Conservation (phyloP, 2,329 filamentous ascomycete species). For the Xylaria digitata region DNA sequence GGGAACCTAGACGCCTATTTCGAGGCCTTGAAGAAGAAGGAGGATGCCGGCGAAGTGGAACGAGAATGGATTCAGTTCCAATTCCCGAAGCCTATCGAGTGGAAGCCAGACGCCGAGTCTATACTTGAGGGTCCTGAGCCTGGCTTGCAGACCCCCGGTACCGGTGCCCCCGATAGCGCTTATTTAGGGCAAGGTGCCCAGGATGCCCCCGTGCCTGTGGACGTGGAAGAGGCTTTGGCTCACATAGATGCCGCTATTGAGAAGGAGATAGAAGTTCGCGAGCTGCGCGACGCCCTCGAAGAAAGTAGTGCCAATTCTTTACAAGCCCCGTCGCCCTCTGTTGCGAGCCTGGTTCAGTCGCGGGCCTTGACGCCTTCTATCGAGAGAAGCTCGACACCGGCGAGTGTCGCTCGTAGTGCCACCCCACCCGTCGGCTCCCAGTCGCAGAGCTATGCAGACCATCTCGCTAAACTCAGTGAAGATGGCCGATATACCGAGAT, state of each 20-base stretch:
- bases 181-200: constrained; percentile 49
- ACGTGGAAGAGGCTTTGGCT: constrained; percentile 72
- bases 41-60: constrained; percentile 66
- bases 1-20: constrained; percentile 89
- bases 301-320: constrained; percentile 51
- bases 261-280: constrained; percentile 68
- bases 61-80: constrained; percentile 94
- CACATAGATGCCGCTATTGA: constrained; percentile 88
- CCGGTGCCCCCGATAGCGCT: constrained; percentile 51
- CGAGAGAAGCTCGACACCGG: constrained; percentile 57
- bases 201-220: constrained; percentile 55
- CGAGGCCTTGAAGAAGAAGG: constrained; percentile 82
- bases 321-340: constrained; percentile 51
- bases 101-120: constrained; percentile 74
- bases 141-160: constrained; percentile 64
- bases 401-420: constrained; percentile 64
- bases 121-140: constrained; percentile 70
- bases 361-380: constrained; percentile 55
- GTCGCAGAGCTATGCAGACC: constrained; percentile 78
- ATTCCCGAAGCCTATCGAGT: constrained; percentile 88
- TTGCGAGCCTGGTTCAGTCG: constrained; percentile 55
- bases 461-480: constrained; percentile 79
- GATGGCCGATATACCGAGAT: constrained; percentile 85
- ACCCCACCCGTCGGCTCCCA: constrained; percentile 73
- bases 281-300: constrained; percentile 47